These are phyloP conservation scores for Blumeriella jaapii DNA, from an alignment of 2,329 filamentous ascomycete genomes.

Conservation along the genomic window DNA sequence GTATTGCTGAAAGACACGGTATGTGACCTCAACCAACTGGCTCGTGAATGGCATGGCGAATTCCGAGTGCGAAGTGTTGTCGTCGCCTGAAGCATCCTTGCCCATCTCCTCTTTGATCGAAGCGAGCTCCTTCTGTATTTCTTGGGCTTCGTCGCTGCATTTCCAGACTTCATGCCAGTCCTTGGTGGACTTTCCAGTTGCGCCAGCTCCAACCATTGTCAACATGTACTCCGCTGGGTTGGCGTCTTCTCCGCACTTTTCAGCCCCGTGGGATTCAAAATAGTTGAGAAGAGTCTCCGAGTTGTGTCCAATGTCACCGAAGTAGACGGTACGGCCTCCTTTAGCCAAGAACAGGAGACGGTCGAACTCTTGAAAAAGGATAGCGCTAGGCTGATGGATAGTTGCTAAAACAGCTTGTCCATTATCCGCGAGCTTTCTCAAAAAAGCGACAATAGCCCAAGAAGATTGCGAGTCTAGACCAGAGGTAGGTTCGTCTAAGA, in stretches of 20 bases:
- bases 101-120: constrained; percentile 29
- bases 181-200: constrained; percentile 44
- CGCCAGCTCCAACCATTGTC: constrained; percentile 45
- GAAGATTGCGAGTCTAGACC: constrained; percentile 90
- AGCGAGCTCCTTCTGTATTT: constrained; percentile 20
- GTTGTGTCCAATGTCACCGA: constrained; percentile 57
- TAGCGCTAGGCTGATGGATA: constrained; percentile 88
- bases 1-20: constrained; percentile 64
- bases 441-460: constrained; percentile 79
- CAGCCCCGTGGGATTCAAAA: constrained; percentile 63
- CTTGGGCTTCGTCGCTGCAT: constrained; percentile 25
- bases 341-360: constrained; percentile 66
- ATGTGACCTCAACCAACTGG: constrained; percentile 54
- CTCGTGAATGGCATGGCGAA: constrained; percentile 64
- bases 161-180: constrained; percentile 43
- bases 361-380: constrained; percentile 87
- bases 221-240: constrained; percentile 71
- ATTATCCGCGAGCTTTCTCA: constrained; percentile 80
- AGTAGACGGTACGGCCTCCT: constrained; percentile 72
- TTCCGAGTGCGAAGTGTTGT: constrained; percentile 40
- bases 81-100: constrained; percentile 45
- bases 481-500: constrained; percentile 90
- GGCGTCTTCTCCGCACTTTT: constrained; percentile 51
- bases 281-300: constrained; percentile 38
- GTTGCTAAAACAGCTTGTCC: constrained; percentile 90